Evolutionary conservation across 768 basidiomycete species (phyloP), one percentile per base, ranked within the genome.

Genomic region (Kwoniella shandongensis): DNA sequence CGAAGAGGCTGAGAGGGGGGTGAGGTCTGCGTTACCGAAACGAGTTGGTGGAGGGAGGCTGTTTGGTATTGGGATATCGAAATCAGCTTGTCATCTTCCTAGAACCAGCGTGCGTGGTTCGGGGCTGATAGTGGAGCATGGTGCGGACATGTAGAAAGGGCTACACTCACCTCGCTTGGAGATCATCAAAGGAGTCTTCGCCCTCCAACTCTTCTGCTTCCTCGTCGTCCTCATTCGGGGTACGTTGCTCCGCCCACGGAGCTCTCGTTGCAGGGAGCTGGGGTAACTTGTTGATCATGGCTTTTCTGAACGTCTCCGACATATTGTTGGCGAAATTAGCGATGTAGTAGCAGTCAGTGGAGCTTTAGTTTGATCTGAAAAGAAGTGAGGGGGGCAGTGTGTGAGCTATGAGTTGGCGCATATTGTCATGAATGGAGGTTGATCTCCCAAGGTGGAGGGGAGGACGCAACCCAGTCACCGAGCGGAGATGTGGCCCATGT

Each of bases 1-100:
- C 1, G 79, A 80, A 15, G 83, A 77, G 0, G 89, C 88, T 36
- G 88, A 91, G 49, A 96, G 82, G 0, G 93, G 91, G 0, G 85
- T 67, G 62, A 84, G 86, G n/a, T 81, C 81, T 3, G 70, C 57
- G 41, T 44, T 35, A 67, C 39, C 78, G 79, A 78, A 80, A 79
- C 77, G 56, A 13, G 67, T 61, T 64, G 62, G 39, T 18, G 70
- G 67, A 49, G 49, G 48, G 1, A 56, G 44, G 44, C 54, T 61
- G 25, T 10, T 61, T 42, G 13, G 32, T 13, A 32, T 32, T 42
- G 61, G 51, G 27, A 62, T 57, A 39, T 42, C 59, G 15, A 57
- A n/a, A 42, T 12, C 38, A 8, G 12, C 23, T 26, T n/a, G 13
- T 13, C n/a, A 5, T 45, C 29, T 26, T n/a, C 17, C 26, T 29